These are phyloP conservation scores for Aureobasidium sp. DNA, from an alignment of 2,329 filamentous ascomycete genomes.

Conservation along the genomic window DNA sequence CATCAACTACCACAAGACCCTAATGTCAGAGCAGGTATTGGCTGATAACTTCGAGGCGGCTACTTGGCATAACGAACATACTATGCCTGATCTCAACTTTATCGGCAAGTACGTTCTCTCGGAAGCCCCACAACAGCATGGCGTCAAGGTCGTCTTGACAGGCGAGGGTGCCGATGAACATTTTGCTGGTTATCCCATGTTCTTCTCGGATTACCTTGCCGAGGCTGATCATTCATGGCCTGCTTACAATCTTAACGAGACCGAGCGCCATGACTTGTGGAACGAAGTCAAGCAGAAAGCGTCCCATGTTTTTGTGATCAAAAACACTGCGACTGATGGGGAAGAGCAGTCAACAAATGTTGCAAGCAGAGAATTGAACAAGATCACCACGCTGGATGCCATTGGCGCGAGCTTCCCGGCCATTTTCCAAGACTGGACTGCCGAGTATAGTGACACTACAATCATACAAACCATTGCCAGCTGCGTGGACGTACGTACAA, in stretches of 20 bases:
- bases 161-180: slow-evolving; percentile 42
- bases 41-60: slow-evolving; percentile 39
- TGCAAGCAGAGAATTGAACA: slow-evolving; percentile 33
- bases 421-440: slow-evolving; percentile 33
- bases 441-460: slow-evolving; percentile 25
- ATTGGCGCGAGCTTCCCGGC: slow-evolving; percentile 31
- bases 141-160: slow-evolving; percentile 49
- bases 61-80: slow-evolving; percentile 40
- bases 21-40: slow-evolving; percentile 39
- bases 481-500: slow-evolving; percentile 27
- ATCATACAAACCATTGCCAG: slow-evolving; percentile 30
- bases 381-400: slow-evolving; percentile 31
- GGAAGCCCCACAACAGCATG: slow-evolving; percentile 37
- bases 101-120: slow-evolving; percentile 46
- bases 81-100: slow-evolving; percentile 45
- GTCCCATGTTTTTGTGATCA: too few relatives aligned
- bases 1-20: slow-evolving; percentile 37
- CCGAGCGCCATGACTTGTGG: slow-evolving; percentile 20
- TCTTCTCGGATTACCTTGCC: slow-evolving; percentile 41
- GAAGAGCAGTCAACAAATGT: slow-evolving; percentile 25
- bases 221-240: slow-evolving; percentile 39
- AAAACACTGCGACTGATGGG: slow-evolving; percentile 28
- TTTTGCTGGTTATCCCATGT: slow-evolving; percentile 47
- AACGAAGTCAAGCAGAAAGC: slow-evolving; percentile 22
- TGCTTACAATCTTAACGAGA: slow-evolving; percentile 23